phyloP scores from a whole-genome alignment of 345 rosid species.

The Sisymbrium altissimum region DNA sequence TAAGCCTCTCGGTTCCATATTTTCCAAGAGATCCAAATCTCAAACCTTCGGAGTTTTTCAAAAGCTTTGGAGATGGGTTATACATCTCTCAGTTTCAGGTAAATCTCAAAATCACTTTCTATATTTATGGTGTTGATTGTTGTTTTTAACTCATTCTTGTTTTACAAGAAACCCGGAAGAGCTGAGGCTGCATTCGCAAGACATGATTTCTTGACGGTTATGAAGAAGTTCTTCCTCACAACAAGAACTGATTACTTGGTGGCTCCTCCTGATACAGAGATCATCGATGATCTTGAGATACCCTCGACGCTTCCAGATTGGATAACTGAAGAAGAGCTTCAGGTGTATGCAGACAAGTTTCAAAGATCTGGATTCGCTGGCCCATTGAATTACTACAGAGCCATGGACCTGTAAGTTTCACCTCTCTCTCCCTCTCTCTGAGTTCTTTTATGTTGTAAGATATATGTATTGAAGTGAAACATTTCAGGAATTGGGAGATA shows the following conservation, averaged over 20 bases:
- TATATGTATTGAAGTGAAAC: neutral
- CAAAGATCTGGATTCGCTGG: constrained; percentile 64
- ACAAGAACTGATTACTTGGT: constrained; percentile 46
- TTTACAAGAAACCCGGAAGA: constrained; percentile 60
- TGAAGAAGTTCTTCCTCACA: constrained; percentile 64
- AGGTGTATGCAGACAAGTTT: constrained; percentile 63
- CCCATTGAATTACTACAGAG: constrained; percentile 58
- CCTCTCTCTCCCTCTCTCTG: neutral
- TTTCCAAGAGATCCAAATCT: constrained; percentile 38
- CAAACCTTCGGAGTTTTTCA: constrained; percentile 32
- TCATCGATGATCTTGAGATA: constrained; percentile 53
- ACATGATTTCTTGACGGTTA: constrained; percentile 52
- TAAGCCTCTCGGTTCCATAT: constrained; percentile 48
- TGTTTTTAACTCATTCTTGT: neutral
- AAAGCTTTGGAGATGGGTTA: constrained; percentile 46
- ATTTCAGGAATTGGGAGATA: constrained; percentile 65
- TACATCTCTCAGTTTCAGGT: constrained; percentile 71
- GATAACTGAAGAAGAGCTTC: constrained; percentile 65
- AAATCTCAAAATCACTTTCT: neutral
- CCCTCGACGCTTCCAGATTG: constrained; percentile 52
- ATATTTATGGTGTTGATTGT: neutral
- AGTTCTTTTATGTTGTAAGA: too few species aligned
- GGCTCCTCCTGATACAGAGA: constrained; percentile 61
- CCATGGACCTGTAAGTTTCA: constrained; percentile 54
- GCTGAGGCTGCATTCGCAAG: constrained; percentile 65